Percentiles rank a stretch among this genome's conserved stretches.
These are phyloP conservation scores for Musa balbisiana DNA, from an alignment of 202 grass and related monocot species.

Conservation along the genomic window DNA sequence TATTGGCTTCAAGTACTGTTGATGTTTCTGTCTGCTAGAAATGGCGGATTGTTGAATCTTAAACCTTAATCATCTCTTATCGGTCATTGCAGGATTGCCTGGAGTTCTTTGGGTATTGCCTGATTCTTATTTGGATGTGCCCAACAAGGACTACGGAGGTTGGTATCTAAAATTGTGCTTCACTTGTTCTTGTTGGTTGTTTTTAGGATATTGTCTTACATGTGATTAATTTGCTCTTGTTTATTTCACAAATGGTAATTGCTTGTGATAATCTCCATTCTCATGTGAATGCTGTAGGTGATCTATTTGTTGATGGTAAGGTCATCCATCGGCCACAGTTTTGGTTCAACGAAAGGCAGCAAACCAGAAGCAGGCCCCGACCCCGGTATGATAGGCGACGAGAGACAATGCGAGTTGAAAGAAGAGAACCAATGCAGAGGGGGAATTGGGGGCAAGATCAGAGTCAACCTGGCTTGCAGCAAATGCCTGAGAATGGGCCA, in stretches of 20 bases:
- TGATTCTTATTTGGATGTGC: conserved; percentile 96
- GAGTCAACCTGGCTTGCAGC: conserved; percentile 19
- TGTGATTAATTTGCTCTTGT: background rate
- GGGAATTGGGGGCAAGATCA: conserved; percentile 31
- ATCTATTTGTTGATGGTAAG: conserved; percentile 81
- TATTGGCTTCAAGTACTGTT: conserved; percentile 25
- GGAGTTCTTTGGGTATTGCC: conserved; percentile 99
- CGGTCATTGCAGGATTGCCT: conserved; percentile 47
- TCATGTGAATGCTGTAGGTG: conserved; percentile 33
- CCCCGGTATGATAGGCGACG: conserved; percentile 47
- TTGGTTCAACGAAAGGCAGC: conserved; percentile 68
- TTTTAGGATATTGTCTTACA: too few species aligned
- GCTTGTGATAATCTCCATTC: background rate
- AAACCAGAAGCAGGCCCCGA: conserved; percentile 55
- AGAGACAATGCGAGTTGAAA: conserved; percentile 60
- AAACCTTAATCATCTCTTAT: background rate
- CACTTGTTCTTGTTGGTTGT: background rate
- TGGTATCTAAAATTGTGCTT: background rate
- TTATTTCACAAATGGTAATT: background rate
- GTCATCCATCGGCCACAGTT: conserved; percentile 80
- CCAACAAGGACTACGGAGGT: conserved; percentile 99
- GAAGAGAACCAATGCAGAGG: conserved; percentile 51
- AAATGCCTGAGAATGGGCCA: conserved; percentile 21
- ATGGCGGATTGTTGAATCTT: background rate
- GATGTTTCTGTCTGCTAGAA: background rate